A percentile compares a stretch with the other conserved stretches of the same genome.
phyloP scores from a whole-genome alignment of 2,329 filamentous ascomycete species.

The Lachnellula cervina region DNA sequence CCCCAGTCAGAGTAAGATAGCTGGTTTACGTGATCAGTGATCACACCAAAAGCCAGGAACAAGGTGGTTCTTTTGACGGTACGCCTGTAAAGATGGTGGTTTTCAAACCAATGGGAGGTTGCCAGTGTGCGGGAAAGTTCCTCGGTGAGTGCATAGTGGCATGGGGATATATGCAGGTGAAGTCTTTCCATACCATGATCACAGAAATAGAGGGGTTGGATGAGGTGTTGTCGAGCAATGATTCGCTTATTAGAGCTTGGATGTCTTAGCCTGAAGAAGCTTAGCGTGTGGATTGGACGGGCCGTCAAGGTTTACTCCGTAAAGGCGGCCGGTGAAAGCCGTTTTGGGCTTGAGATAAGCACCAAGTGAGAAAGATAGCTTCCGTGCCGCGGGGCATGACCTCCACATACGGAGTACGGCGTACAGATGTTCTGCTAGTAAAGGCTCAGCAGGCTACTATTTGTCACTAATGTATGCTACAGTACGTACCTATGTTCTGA shows the following conservation, averaged over 20 bases:
- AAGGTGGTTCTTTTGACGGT: not conserved
- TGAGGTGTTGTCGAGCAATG: constrained; percentile 3
- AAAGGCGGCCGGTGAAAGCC: not conserved
- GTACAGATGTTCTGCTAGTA: too few species aligned
- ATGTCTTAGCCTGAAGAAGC: not conserved
- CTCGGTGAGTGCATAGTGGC: too few species aligned
- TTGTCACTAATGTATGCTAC: too few species aligned
- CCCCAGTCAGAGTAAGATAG: not conserved
- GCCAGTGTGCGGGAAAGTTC: too few species aligned
- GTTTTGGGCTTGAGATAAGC: not conserved
- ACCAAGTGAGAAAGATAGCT: too few species aligned
- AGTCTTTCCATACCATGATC: not conserved
- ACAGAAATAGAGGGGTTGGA: not conserved
- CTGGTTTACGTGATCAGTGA: not conserved
- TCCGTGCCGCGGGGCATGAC: too few species aligned
- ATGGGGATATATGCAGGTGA: not conserved
- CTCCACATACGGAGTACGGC: too few species aligned
- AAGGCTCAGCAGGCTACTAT: too few species aligned
- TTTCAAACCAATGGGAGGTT: too few species aligned
- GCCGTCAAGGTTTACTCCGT: not conserved
- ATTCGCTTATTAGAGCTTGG: not conserved
- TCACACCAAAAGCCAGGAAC: not conserved
- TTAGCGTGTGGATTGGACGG: not conserved
- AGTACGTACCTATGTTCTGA: not conserved
- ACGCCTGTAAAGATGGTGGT: too few species aligned